A percentile compares a stretch with the other conserved stretches of the same genome.
These are phyloP conservation scores for Taphrina flavorubra DNA, from an alignment of 1,139 yeast species.

Conservation along the genomic window DNA sequence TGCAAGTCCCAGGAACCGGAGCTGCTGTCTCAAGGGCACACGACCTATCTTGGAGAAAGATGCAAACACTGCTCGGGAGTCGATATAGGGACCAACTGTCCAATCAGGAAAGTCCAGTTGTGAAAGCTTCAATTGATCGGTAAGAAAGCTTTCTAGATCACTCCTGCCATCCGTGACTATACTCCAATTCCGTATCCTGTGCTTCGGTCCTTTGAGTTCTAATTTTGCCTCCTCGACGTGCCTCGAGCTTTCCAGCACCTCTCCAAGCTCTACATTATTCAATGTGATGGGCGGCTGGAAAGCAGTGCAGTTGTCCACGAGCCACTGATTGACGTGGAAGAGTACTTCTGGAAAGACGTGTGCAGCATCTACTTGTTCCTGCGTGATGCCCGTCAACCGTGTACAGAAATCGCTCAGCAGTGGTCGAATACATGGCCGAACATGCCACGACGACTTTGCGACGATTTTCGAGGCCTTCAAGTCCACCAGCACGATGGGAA, in stretches of 20 bases:
- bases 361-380: slow-evolving; percentile 44
- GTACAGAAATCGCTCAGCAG: slow-evolving; percentile 44
- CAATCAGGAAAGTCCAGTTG: slow-evolving; percentile 45
- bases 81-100: slow-evolving; percentile 47
- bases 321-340: slow-evolving; percentile 43
- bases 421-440: slow-evolving; percentile 42
- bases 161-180: slow-evolving; percentile 48
- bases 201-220: background rate
- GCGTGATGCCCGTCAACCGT: slow-evolving; percentile 45
- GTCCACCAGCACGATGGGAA: slow-evolving; percentile 47
- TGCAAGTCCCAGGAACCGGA: slow-evolving; percentile 37
- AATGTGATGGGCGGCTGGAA: slow-evolving; percentile 26
- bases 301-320: slow-evolving; percentile 40
- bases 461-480: slow-evolving; percentile 42
- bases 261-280: background rate
- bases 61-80: slow-evolving; percentile 45
- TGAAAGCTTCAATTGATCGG: slow-evolving; percentile 44
- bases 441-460: slow-evolving; percentile 45
- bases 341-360: slow-evolving; percentile 46
- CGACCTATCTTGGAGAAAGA: slow-evolving; percentile 19
- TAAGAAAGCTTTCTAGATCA: slow-evolving; percentile 47
- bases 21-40: slow-evolving; percentile 43
- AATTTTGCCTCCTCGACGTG: background rate
- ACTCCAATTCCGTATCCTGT: slow-evolving; percentile 45
- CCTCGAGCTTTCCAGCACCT: background rate